Evolutionary conservation across 257 asterid species (phyloP), one percentile per base, ranked within the genome.

Genomic region (Gentiana dahurica): DNA sequence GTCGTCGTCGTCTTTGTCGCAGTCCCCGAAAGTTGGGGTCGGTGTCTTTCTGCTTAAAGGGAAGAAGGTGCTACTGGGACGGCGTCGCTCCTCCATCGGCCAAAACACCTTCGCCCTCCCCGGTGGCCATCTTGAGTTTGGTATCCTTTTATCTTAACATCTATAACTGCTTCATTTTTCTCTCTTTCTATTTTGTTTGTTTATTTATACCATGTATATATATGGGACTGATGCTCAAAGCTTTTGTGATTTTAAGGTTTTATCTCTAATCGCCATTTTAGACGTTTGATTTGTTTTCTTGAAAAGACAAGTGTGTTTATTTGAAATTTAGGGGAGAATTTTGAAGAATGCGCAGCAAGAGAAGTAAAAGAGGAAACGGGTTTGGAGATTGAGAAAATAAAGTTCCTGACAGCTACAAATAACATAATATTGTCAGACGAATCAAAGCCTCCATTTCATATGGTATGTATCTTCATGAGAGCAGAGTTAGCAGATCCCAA

Each of bases 101-200:
- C 68, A 74, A 36, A 60, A 64, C 65, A 75, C 76, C 50, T 82
- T 82, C 65, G 82, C 86, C 7, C 69, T 85, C 4, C 95, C 89
- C 63, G 81, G 89, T 5, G 89, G 86, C 57, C 84, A 79, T 62
- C 83, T 85, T 3, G 91, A 85, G 58, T 85, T 82, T 72, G 95
- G 88, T 77, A 2, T 45, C 67, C 41, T 34, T 3, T 2, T 3
- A 12, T 4, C 46, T 41, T 41, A 41, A 2, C 6, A 1, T 41
- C 46, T 3, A 5, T 41, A 4, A 41, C 10, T 3, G 8, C 6
- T 41, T 1, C 2, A 41, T 2, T 7, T 5, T 5, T 5, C 11
- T 3, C 9, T 41, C 24, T 24, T 24, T 24, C 24, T 1, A 1
- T 24, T 24, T 24, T 24, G 24, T 24, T 24, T 24, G 24, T 24